A percentile compares a stretch with the other conserved stretches of the same genome.
Evolutionary conservation across 805 yeast genomes (phyloP).

Genomic region (Brettanomyces nanus): DNA sequence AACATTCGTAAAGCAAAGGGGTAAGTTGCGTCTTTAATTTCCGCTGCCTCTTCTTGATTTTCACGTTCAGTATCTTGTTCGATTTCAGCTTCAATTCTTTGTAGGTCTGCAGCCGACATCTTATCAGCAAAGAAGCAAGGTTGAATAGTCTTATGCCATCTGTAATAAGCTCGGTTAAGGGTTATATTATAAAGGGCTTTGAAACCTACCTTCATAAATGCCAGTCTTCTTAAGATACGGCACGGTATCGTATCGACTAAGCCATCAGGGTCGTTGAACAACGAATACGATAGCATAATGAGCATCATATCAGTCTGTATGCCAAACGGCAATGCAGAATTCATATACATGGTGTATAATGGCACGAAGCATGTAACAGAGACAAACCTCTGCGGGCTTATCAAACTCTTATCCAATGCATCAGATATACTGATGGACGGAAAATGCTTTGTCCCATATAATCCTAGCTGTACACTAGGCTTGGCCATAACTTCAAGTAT

Average conservation of each 20-base stretch:
- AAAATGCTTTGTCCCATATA: neutral
- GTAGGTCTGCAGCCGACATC: conserved; percentile 13
- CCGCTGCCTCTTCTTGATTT: conserved; percentile 1
- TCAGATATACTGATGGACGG: conserved; percentile 3
- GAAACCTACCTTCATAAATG: neutral
- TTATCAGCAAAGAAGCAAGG: conserved; percentile 29
- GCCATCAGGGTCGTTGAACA: conserved; percentile 3
- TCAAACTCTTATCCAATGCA: conserved; percentile 1
- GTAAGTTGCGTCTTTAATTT: neutral
- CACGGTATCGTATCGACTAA: neutral
- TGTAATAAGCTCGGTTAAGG: conserved; percentile 28
- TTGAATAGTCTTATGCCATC: conserved; percentile 24
- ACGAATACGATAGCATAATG: neutral
- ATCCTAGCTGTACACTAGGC: conserved; percentile 3
- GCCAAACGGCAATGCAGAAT: conserved; percentile 1
- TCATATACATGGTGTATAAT: conserved; percentile 1
- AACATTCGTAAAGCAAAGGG: neutral
- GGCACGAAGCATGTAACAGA: conserved; percentile 3
- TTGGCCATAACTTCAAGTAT: conserved; percentile 2
- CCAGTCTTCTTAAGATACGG: neutral
- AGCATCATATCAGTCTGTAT: conserved; percentile 1
- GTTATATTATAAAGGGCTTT: conserved; percentile 7
- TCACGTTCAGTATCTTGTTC: conserved; percentile 1
- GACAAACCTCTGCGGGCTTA: neutral
- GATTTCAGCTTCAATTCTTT: conserved; percentile 2